phyloP scores from a whole-genome alignment of 208 protist species.

The Leishmania tropica region DNA sequence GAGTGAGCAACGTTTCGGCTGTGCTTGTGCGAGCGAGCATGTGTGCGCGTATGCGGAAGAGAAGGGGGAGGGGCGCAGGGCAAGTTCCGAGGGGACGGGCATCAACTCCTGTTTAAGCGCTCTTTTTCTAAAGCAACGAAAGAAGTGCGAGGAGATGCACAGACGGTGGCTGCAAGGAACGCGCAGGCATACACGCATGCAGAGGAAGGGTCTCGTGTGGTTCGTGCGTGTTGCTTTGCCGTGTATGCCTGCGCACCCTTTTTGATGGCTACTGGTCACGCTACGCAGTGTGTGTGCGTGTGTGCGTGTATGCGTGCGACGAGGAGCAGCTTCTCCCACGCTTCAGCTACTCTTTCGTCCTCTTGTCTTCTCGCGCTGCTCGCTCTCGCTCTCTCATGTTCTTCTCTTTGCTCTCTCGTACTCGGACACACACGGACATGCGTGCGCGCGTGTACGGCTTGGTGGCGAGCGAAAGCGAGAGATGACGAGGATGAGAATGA shows the following conservation, averaged over 20 bases:
- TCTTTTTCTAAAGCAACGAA: neutral
- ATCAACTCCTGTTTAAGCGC: neutral
- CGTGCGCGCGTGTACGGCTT: neutral
- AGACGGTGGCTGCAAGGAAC: neutral
- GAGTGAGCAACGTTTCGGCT: neutral
- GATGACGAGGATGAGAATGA: conserved; percentile 1
- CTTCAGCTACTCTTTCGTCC: neutral
- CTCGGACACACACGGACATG: neutral
- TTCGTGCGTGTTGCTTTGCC: neutral
- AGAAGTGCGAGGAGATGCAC: neutral
- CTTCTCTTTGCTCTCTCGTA: neutral
- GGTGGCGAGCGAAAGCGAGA: neutral
- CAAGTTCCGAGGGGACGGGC: neutral
- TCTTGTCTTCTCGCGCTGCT: conserved; percentile 27
- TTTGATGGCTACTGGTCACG: neutral
- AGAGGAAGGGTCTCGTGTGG: neutral
- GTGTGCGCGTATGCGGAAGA: neutral
- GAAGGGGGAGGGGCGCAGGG: neutral
- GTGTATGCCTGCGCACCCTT: neutral
- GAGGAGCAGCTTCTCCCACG: neutral
- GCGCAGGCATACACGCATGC: neutral
- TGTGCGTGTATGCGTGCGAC: neutral
- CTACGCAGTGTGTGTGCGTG: neutral
- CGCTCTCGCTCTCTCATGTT: conserved; percentile 29
- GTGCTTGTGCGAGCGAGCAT: neutral